Conservation (phyloP, 2,329 filamentous ascomycete genomes). For the Hirsutella thompsonii region DNA sequence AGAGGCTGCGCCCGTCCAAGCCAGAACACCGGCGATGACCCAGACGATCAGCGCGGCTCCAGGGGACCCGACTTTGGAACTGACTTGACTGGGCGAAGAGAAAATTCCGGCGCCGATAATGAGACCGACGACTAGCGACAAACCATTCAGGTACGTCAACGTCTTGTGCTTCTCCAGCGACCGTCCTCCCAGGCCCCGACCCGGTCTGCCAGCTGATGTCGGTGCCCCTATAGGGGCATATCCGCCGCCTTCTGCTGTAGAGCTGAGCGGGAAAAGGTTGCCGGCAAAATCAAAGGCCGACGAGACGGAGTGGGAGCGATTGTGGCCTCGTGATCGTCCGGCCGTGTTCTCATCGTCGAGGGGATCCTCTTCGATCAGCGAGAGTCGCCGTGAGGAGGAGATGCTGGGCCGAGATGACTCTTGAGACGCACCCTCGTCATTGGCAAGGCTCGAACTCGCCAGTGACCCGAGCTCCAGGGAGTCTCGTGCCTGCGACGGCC, state of each 20-base stretch:
- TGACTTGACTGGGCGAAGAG: conserved; percentile 86
- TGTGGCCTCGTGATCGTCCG: conserved; percentile 15
- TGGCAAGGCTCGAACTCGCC: conserved; percentile 57
- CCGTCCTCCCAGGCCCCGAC: conserved; percentile 51
- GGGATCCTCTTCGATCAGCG: conserved; percentile 69
- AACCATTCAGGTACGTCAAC: conserved; percentile 83
- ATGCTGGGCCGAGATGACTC: conserved; percentile 72
- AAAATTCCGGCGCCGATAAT: conserved; percentile 97
- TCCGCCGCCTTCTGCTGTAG: conserved; percentile 54
- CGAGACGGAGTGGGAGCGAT: conserved; percentile 73
- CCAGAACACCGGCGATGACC: conserved; percentile 79
- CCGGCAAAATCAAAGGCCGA: conserved; percentile 94
- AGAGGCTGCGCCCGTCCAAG: conserved; percentile 91
- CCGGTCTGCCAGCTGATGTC: conserved; percentile 34
- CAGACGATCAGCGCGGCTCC: conserved; percentile 86
- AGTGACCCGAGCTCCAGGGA: conserved; percentile 93
- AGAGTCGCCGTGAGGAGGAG: conserved; percentile 83
- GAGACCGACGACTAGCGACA: conserved; percentile 81
- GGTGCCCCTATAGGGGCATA: conserved; percentile 82
- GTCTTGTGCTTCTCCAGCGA: conserved; percentile 92
- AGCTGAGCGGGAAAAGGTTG: conserved; percentile 83
- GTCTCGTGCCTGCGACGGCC: conserved; percentile 53
- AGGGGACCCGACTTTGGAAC: conserved; percentile 78
- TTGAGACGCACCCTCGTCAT: conserved; percentile 45
- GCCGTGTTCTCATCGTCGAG: conserved; percentile 45